Base-by-base conservation (phyloP, 176 grass and related monocot species). In the Bonia amplexicaulis region DNA sequence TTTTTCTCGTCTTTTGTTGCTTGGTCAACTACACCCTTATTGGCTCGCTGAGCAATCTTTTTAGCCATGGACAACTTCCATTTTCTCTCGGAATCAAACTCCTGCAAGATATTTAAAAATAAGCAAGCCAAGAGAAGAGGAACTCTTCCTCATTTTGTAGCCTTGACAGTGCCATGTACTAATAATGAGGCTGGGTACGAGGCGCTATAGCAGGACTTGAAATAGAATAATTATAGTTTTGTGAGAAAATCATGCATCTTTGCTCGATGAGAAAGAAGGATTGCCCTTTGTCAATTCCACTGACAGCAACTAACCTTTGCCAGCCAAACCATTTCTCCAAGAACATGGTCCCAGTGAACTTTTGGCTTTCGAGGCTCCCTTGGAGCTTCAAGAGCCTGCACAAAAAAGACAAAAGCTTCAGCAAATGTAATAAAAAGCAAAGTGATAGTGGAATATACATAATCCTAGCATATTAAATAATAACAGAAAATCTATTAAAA, bases 41-140 rank as follows among this genome's bases (percentile, higher is more conserved):
- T 96, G 29, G 91, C 96, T 82, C 86, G 87, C 81, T 90, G 82
- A 66, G 93, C 93, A 89, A 99, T 94, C 78, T 69, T 99, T 89
- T 92, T 99, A 73, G 96, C 96, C 76, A 92, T 92, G 69, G 91
- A 91, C 75, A 96, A 71, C 86, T 99, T 99, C 96, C 96, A 99
- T 82, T 96, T 99, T 84, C 96, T 96, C 83, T 99, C 96, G 40
- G 93, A 88, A 78, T 99, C 96, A 89, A 99, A 99, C 70, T 99
- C 96, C 96, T 99, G 77, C 23, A 80, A 49, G 55, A 69, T 57
- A 72, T 64, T 77, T 58, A 66, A 80, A 73, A 85, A 83, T 81
- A 81, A 55, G 22, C 9, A 86, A 77, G 72, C 69, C 12, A 64
- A 82, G 20, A 77, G 55, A 1, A 58, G n/a, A 60, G 58, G 58